Base-by-base conservation (phyloP, 768 basidiomycete species). In the Scleroderma citrinum region DNA sequence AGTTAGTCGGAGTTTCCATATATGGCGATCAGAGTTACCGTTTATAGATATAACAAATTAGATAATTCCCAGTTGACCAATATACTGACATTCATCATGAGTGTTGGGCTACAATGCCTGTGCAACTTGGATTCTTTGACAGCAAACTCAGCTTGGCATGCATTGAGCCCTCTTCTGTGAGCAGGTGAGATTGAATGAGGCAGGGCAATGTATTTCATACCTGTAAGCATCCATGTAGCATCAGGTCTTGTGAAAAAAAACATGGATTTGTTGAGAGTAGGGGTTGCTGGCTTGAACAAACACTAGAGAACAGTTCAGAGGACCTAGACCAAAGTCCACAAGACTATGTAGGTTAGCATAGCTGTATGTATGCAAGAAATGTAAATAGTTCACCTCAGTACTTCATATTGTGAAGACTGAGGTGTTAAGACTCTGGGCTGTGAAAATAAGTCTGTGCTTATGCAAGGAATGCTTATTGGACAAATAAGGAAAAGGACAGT, bases 71-170 rank as follows among this genome's bases (percentile, higher is more conserved):
- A 40, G 5, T 46, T 6, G 3, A 34, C 1, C 8, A 34, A 26
- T 23, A 45, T 3, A 20, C 26, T 36, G 29, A 40, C 17, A 3
- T 2, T 46, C 45, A 47, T 51, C 30, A 42, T 46, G 5, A 47
- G n/a, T 19, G 13, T 23, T 23, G 50, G 45, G 21, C 50, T 5
- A n/a, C 31, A 51, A 19, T 5, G 20, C 16, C 50, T 26, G 23
- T 57, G 56, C 5, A 53, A 59, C 36, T 49, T 51, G 46, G 51
- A 59, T 44, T 56, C 52, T 31, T 54, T 56, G 17, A 59, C 52
- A 10, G 56, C 55, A 46, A 36, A 56, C 39, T 41, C 51, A 2
- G 47, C 43, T 51, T 58, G 54, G 14, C 19, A 5, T 19, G 37
- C 44, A 47, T 50, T 31, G 11, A 58, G 55, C 13, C 49, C 47